Evolutionary conservation across 331 rosid genomes (phyloP).

Genomic region (Phaseolus coccineus): DNA sequence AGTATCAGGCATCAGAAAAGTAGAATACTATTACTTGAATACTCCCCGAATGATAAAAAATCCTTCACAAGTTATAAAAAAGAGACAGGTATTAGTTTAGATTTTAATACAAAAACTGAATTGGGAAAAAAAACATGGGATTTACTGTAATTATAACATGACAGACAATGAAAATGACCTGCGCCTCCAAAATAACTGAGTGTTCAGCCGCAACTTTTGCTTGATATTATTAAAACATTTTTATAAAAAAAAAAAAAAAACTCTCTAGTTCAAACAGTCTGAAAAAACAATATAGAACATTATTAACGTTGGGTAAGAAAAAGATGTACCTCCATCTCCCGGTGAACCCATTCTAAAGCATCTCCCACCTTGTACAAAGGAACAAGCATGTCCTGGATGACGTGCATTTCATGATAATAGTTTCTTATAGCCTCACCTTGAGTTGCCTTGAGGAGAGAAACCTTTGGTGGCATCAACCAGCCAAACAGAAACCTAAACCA

Average conservation of each 20-base stretch:
- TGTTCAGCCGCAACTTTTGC: constrained; percentile 5
- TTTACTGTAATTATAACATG: background rate
- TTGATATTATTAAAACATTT: background rate
- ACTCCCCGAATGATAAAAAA: constrained; percentile 6
- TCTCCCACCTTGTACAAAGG: constrained; percentile 94
- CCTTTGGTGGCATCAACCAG: constrained; percentile 99
- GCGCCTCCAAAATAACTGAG: constrained; percentile 1
- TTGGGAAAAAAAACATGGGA: background rate
- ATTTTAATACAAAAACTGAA: background rate
- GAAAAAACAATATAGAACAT: background rate
- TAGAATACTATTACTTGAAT: background rate
- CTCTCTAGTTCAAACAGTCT: background rate
- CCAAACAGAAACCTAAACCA: constrained; percentile 93
- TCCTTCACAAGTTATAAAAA: background rate
- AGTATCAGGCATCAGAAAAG: background rate
- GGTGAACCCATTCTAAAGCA: constrained; percentile 94
- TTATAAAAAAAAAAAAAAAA: background rate
- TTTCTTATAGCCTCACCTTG: constrained; percentile 97
- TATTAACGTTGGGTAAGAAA: constrained; percentile 19
- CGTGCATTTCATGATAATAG: constrained; percentile 96
- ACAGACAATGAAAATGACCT: constrained; percentile 37
- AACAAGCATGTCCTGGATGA: constrained; percentile 96
- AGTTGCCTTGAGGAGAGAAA: constrained; percentile 96
- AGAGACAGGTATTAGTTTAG: background rate
- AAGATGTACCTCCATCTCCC: constrained; percentile 87